Conservation (phyloP, 1,139 yeast genomes). For the Taiozyma onychis region DNA sequence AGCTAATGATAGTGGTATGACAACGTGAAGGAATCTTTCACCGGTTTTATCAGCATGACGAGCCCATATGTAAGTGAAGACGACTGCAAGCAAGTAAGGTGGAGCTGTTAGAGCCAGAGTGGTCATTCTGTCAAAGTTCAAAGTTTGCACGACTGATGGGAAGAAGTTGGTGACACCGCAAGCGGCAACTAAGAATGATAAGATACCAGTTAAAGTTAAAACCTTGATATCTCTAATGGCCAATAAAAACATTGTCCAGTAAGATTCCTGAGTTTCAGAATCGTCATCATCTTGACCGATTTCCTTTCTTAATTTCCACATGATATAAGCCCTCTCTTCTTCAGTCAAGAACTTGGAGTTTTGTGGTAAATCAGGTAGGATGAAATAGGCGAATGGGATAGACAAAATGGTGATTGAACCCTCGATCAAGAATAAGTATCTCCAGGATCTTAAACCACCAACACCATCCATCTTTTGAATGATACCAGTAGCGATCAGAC, state of each 20-base stretch:
- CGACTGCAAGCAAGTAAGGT: conserved; percentile 51
- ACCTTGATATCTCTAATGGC: conserved; percentile 41
- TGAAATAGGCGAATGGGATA: conserved; percentile 27
- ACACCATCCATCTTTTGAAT: conserved; percentile 30
- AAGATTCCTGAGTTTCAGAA: conserved; percentile 30
- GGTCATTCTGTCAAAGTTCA: conserved; percentile 42
- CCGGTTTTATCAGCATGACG: conserved; percentile 53
- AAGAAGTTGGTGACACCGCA: conserved; percentile 55
- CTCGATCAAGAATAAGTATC: conserved; percentile 36
- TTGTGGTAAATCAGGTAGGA: conserved; percentile 40
- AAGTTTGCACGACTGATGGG: conserved; percentile 54
- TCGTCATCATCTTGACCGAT: conserved; percentile 54
- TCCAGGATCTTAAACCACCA: conserved; percentile 31
- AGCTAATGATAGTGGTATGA: conserved; percentile 39
- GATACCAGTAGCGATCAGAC: conserved; percentile 35
- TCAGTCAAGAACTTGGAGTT: conserved; percentile 35
- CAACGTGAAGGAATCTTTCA: conserved; percentile 50
- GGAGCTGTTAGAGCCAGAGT: conserved; percentile 57
- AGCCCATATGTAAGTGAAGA: conserved; percentile 49
- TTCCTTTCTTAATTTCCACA: conserved; percentile 47
- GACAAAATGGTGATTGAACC: conserved; percentile 31
- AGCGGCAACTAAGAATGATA: conserved; percentile 50
- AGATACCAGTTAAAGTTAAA: conserved; percentile 41
- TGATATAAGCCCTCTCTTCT: conserved; percentile 34
- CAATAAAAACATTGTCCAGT: conserved; percentile 34